These are phyloP conservation scores for Phalaenopsis equestris DNA, from an alignment of 106 monocot genomes.

Conservation along the genomic window DNA sequence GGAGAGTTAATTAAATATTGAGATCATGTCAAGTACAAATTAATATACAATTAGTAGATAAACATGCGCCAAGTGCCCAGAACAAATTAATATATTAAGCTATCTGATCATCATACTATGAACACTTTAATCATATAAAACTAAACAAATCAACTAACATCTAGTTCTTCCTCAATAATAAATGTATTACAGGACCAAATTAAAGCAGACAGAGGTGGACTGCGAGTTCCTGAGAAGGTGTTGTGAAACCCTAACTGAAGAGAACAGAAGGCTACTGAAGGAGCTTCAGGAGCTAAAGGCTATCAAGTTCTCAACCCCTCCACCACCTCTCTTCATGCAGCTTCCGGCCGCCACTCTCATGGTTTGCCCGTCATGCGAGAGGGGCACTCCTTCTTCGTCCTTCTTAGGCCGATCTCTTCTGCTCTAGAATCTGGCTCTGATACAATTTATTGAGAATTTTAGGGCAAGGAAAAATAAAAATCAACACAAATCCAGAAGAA, in stretches of 20 bases:
- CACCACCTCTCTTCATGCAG: conserved; percentile 13
- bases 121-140: background rate
- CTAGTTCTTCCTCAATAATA: background rate
- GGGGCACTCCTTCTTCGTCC: too few species aligned
- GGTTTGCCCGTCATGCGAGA: conserved; percentile 26
- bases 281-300: conserved; percentile 27
- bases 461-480: too few species aligned
- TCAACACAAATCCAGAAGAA: too few species aligned
- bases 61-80: too few species aligned
- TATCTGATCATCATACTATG: background rate
- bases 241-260: conserved; percentile 30
- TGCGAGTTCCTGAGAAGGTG: conserved; percentile 32
- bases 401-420: too few species aligned
- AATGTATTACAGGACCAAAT: conserved; percentile 14
- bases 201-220: conserved; percentile 29
- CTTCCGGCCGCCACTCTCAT: conserved; percentile 23
- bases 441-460: too few species aligned
- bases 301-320: conserved; percentile 12
- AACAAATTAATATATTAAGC: background rate
- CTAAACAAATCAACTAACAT: background rate
- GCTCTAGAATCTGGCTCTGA: too few species aligned
- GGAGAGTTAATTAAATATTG: too few species aligned
- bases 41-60: too few species aligned
- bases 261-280: conserved; percentile 23
- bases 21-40: too few species aligned